A percentile compares a stretch with the other conserved stretches of the same genome.
These are phyloP conservation scores for Aureobasidium sp. DNA, from an alignment of 2,329 filamentous ascomycete species.

Conservation along the genomic window DNA sequence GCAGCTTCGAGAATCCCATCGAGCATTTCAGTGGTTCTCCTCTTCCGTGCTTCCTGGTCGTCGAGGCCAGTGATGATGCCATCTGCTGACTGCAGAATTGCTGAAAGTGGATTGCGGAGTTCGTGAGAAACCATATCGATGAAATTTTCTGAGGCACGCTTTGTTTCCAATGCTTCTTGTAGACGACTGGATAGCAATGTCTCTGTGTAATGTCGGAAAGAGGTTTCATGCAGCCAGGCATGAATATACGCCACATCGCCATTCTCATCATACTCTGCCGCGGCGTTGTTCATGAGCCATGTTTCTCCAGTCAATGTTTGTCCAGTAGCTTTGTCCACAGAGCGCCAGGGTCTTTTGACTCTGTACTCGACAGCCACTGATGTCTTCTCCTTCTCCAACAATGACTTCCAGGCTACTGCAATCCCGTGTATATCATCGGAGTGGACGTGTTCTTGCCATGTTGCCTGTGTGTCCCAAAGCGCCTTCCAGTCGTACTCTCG, in stretches of 20 bases:
- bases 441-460: constrained; percentile 20
- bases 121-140: constrained; percentile 34
- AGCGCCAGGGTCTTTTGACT: constrained; percentile 31
- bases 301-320: constrained; percentile 22
- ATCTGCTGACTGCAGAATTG: constrained; percentile 41
- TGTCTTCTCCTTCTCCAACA: constrained; percentile 26
- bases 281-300: constrained; percentile 29
- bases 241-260: constrained; percentile 26
- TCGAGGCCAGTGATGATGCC: constrained; percentile 32
- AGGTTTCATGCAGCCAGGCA: constrained; percentile 31
- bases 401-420: constrained; percentile 25
- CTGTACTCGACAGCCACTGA: constrained; percentile 32
- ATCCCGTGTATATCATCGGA: constrained; percentile 31
- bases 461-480: constrained; percentile 22
- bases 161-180: constrained; percentile 32
- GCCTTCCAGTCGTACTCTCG: constrained; percentile 19
- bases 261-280: constrained; percentile 26
- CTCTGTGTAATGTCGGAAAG: constrained; percentile 28
- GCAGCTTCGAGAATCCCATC: constrained; percentile 21
- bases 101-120: constrained; percentile 39
- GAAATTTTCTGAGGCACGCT: constrained; percentile 32
- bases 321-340: constrained; percentile 24
- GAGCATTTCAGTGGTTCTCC: constrained; percentile 3
- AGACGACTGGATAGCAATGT: constrained; percentile 25
- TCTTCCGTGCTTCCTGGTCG: neutral